Evolutionary conservation across 352 stramenopile species (phyloP).

Genomic region (Phytophthora citrophthora): DNA sequence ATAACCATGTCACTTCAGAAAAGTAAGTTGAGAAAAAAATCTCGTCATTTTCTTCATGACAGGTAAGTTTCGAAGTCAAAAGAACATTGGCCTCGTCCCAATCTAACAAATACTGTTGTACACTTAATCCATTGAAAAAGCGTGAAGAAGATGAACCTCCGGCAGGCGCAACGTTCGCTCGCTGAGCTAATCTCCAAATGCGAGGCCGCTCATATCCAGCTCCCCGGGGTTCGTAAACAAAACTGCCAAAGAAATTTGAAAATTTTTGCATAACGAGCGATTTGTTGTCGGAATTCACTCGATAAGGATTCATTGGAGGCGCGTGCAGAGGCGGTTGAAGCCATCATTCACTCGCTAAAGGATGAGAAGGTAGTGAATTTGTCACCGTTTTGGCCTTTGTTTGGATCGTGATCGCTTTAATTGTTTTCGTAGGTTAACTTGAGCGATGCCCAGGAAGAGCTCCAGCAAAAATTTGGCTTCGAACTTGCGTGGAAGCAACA

Average conservation of each 20-base stretch:
- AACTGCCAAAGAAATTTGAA: not conserved
- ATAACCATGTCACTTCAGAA: not conserved
- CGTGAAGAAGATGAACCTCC: slow-evolving; percentile 57
- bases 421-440: slow-evolving; percentile 36
- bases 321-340: slow-evolving; percentile 43
- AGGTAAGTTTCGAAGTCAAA: slow-evolving; percentile 15
- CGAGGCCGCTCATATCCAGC: slow-evolving; percentile 60
- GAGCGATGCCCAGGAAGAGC: slow-evolving; percentile 58
- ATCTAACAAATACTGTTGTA: too few species aligned
- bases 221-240: slow-evolving; percentile 46
- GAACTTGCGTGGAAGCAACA: slow-evolving; percentile 63
- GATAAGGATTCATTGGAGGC: slow-evolving; percentile 47
- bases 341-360: slow-evolving; percentile 46
- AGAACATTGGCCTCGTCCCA: slow-evolving; percentile 22
- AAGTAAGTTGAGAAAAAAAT: not conserved
- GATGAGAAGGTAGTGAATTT: slow-evolving; percentile 41
- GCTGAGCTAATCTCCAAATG: slow-evolving; percentile 67
- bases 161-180: slow-evolving; percentile 66
- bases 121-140: too few species aligned
- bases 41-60: not conserved
- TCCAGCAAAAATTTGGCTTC: slow-evolving; percentile 61
- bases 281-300: not conserved
- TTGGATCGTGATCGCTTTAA: not conserved
- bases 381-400: not conserved
- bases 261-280: not conserved